A percentile compares a stretch with the other conserved stretches of the same genome.
phyloP scores from a whole-genome alignment of 2,329 filamentous ascomycete species.

The Westerdykella sp. region DNA sequence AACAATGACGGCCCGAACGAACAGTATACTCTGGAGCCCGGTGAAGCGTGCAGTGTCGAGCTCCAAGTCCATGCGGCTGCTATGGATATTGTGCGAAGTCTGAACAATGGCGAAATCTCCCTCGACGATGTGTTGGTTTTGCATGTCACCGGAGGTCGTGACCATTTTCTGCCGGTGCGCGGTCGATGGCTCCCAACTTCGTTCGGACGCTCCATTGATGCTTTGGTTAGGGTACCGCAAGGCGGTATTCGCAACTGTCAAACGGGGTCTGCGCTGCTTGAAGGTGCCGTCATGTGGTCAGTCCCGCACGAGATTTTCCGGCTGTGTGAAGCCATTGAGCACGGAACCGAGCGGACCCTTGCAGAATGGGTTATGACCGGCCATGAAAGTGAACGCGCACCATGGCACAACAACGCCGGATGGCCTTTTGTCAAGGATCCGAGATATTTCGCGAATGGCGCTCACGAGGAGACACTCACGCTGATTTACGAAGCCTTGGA shows the following conservation, averaged over 20 bases:
- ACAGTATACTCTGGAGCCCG: slow-evolving; percentile 69
- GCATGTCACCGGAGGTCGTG: slow-evolving; percentile 73
- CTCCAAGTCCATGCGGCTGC: slow-evolving; percentile 63
- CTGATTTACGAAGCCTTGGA: slow-evolving; percentile 63
- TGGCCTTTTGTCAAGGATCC: slow-evolving; percentile 56
- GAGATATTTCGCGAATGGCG: slow-evolving; percentile 40
- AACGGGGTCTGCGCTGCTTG: slow-evolving; percentile 30
- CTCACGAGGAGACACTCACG: slow-evolving; percentile 40
- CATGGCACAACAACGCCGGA: slow-evolving; percentile 49
- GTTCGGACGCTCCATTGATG: slow-evolving; percentile 80
- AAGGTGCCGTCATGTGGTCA: slow-evolving; percentile 47
- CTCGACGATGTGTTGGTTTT: slow-evolving; percentile 87
- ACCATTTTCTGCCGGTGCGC: slow-evolving; percentile 82
- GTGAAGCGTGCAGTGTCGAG: slow-evolving; percentile 68
- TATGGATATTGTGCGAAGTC: slow-evolving; percentile 55
- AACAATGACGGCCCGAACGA: slow-evolving; percentile 28
- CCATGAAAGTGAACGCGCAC: slow-evolving; percentile 36
- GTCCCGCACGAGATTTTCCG: slow-evolving; percentile 85
- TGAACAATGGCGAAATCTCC: slow-evolving; percentile 62
- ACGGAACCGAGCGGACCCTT: slow-evolving; percentile 51
- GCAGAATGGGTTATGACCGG: slow-evolving; percentile 59
- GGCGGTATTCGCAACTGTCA: slow-evolving; percentile 63
- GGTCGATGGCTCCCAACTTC: slow-evolving; percentile 75
- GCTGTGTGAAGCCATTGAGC: slow-evolving; percentile 73
- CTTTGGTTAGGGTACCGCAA: slow-evolving; percentile 79